Base-by-base conservation (phyloP, 1,284 basidiomycete species). In the Somion occarium region DNA sequence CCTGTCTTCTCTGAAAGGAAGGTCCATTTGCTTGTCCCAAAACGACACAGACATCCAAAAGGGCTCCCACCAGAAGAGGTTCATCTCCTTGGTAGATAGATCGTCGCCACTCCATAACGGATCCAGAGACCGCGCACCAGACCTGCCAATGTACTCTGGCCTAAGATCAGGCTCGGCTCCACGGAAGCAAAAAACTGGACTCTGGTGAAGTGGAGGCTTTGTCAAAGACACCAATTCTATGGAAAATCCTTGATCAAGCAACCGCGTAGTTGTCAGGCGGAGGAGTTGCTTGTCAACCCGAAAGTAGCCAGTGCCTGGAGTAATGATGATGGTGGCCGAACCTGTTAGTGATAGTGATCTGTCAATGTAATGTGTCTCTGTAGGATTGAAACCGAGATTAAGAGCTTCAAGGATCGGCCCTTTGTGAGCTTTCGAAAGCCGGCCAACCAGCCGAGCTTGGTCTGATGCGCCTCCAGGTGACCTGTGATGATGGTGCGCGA, bases 321-420 rank as follows among this genome's bases (percentile, higher is more conserved):
- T 96, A 55, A 99, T 83, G 47, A 99, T 69, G 38, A 95, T 82
- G 12, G 91, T 88, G 7, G 86, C 84, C 1, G 89, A 72, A 23
- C 96, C 97, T 0, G 96, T 98, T n/a, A 94, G 76, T 5, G 89
- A 92, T 3, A 99, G 74, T 44, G 97, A 97, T 22, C 96, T 88
- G 65, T 99, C 96, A 59, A 99, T 88, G 66, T 96, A 98, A 66
- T 98, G 93, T 22, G 90, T 90, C 70, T 99, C 95, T 22, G 90
- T 90, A 0, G 95, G 92, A 63, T 96, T 97, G 18, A 98, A 79
- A 1, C 87, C 91, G 48, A 99, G 79, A 61, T 98, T 98, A 59
- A 98, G 79, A 1, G 94, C 93, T 69, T 99, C 96, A 5, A 99
- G 80, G 24, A 99, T 76, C 41, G 95, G 96, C 2, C 95, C 95